Conservation (phyloP, 106 monocot species). For the Alisma plantagoaquatica region DNA sequence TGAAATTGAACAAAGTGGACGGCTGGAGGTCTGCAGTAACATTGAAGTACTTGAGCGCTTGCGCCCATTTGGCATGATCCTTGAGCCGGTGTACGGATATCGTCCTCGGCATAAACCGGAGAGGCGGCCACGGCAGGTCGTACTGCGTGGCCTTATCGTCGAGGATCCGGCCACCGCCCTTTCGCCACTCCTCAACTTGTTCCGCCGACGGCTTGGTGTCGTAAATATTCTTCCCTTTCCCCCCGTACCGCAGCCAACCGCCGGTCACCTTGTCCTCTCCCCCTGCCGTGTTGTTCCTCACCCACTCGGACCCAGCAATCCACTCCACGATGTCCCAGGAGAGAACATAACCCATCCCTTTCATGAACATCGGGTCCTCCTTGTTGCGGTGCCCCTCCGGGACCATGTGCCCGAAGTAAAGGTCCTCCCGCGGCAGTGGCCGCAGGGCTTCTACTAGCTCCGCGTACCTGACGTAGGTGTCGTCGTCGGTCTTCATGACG, state of each 20-base stretch:
- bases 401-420: conserved; percentile 34
- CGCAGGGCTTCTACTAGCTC: conserved; percentile 24
- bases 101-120: neutral
- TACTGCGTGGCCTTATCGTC: conserved; percentile 3
- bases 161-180: too few relatives aligned
- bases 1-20: too few relatives aligned
- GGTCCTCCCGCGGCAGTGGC: conserved; percentile 22
- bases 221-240: conserved; percentile 21
- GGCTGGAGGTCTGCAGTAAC: too few relatives aligned
- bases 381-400: conserved; percentile 22
- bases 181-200: too few relatives aligned
- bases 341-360: conserved; percentile 55
- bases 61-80: neutral
- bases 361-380: conserved; percentile 39
- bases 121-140: neutral
- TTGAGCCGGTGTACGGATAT: conserved; percentile 10
- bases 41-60: too few relatives aligned
- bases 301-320: conserved; percentile 19
- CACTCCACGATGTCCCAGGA: too few relatives aligned
- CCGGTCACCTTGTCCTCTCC: conserved; percentile 29
- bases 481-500: too few relatives aligned
- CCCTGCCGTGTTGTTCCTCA: conserved; percentile 16
- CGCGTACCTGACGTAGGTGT: conserved; percentile 28
- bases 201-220: neutral
- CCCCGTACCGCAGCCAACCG: conserved; percentile 19